phyloP scores from a whole-genome alignment of 2,329 filamentous ascomycete species.

The Elsinoe arachidis region DNA sequence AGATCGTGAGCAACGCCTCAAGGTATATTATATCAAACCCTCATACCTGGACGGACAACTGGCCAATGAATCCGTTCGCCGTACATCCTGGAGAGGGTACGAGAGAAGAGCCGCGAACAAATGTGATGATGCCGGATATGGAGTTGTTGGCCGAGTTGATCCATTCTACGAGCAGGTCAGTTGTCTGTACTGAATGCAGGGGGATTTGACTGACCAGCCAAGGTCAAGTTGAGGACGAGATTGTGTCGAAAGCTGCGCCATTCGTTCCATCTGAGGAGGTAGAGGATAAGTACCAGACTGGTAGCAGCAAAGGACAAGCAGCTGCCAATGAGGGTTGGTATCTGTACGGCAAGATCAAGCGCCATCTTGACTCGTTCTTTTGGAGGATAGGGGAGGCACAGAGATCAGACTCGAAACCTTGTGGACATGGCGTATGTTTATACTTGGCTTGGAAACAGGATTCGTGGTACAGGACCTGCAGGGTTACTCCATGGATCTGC shows the following conservation, averaged over 20 bases:
- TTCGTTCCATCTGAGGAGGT: not conserved
- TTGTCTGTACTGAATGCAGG: not conserved
- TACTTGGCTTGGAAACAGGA: not conserved
- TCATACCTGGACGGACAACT: constrained; percentile 36
- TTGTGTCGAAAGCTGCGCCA: constrained; percentile 7
- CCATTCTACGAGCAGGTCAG: constrained; percentile 29
- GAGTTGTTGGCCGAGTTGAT: constrained; percentile 38
- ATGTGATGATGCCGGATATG: constrained; percentile 32
- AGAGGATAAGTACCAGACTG: not conserved
- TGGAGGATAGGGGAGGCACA: not conserved
- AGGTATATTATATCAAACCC: constrained; percentile 15
- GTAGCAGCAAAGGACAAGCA: constrained; percentile 11
- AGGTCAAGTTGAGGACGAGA: constrained; percentile 10
- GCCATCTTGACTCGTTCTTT: not conserved
- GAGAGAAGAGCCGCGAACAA: constrained; percentile 23
- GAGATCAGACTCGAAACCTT: not conserved
- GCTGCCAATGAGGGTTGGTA: constrained; percentile 12
- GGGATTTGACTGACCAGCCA: not conserved
- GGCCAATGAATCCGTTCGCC: constrained; percentile 38
- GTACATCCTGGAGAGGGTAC: constrained; percentile 29
- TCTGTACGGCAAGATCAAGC: constrained; percentile 6
- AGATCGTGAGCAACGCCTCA: not conserved
- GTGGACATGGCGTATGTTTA: not conserved
- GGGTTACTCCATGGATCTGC: too few species aligned
- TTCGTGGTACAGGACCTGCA: too few species aligned